These are phyloP conservation scores for Hibiscus tridactylites DNA, from an alignment of 345 rosid genomes.

Conservation along the genomic window DNA sequence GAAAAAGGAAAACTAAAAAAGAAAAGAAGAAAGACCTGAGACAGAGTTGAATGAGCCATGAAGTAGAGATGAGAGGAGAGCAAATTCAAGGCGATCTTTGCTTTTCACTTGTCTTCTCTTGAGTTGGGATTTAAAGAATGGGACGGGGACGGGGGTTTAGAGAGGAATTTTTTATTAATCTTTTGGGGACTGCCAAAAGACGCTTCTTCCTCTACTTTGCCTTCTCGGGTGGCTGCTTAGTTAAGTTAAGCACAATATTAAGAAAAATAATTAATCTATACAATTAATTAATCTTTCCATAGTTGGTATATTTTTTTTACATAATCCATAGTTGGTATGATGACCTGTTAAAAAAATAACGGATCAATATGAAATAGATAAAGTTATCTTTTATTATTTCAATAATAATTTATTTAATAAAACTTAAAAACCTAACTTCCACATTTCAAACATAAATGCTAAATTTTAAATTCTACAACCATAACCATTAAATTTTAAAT, in stretches of 20 bases:
- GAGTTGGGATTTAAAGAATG: not conserved
- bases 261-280: too few species aligned
- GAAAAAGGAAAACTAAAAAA: not conserved
- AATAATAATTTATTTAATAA: too few species aligned
- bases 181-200: not conserved
- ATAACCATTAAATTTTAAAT: too few species aligned
- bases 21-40: constrained; percentile 27
- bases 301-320: too few species aligned
- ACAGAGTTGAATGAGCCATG: constrained; percentile 43
- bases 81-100: not conserved
- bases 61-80: not conserved
- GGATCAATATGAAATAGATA: too few species aligned
- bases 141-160: not conserved
- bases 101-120: not conserved
- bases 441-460: too few species aligned
- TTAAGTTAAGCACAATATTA: not conserved
- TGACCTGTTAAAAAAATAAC: too few species aligned
- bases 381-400: too few species aligned
- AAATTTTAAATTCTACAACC: too few species aligned
- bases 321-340: too few species aligned
- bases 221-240: not conserved
- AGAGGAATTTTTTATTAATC: not conserved
- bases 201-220: not conserved
- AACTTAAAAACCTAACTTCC: too few species aligned
- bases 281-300: too few species aligned